Conservation (phyloP, 768 basidiomycete genomes). For the Botryobasidium botryosum region DNA sequence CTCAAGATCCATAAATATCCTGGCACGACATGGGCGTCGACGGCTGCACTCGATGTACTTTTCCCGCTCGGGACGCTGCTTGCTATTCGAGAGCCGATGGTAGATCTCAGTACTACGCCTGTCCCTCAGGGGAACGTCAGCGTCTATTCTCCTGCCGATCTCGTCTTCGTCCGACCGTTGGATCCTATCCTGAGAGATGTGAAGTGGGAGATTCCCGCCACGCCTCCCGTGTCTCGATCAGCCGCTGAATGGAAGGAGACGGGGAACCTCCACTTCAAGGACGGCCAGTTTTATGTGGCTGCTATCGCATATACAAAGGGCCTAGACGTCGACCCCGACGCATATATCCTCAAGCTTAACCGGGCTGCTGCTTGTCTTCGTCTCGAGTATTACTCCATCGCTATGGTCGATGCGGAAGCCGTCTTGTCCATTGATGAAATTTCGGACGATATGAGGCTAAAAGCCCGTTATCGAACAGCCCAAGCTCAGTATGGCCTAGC, state of each 20-base stretch:
- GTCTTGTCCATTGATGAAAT: too few relatives aligned
- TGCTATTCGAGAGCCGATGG: constrained; percentile 20
- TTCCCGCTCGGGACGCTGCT: constrained; percentile 18
- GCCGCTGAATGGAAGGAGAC: constrained; percentile 13
- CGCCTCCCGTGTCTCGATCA: neutral
- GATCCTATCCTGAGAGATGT: constrained; percentile 9
- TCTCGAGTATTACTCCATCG: neutral
- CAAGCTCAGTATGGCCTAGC: constrained; percentile 4
- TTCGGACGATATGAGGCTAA: neutral
- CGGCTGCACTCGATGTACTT: constrained; percentile 17
- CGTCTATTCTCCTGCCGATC: constrained; percentile 20
- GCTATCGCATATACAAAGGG: constrained; percentile 7
- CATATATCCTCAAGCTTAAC: constrained; percentile 4
- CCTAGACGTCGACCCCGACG: too few relatives aligned
- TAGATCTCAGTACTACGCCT: constrained; percentile 8
- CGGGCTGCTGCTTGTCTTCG: neutral
- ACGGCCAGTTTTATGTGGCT: constrained; percentile 15
- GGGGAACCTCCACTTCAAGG: constrained; percentile 16
- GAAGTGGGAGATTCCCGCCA: constrained; percentile 1
- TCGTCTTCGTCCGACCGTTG: constrained; percentile 13
- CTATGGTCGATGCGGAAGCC: neutral
- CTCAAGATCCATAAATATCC: constrained; percentile 18
- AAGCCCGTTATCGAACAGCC: constrained; percentile 4
- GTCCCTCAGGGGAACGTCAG: constrained; percentile 15
- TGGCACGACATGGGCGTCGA: constrained; percentile 18